Conservation (phyloP, 2,329 filamentous ascomycete species). For the Ophiostoma angusticollis region DNA sequence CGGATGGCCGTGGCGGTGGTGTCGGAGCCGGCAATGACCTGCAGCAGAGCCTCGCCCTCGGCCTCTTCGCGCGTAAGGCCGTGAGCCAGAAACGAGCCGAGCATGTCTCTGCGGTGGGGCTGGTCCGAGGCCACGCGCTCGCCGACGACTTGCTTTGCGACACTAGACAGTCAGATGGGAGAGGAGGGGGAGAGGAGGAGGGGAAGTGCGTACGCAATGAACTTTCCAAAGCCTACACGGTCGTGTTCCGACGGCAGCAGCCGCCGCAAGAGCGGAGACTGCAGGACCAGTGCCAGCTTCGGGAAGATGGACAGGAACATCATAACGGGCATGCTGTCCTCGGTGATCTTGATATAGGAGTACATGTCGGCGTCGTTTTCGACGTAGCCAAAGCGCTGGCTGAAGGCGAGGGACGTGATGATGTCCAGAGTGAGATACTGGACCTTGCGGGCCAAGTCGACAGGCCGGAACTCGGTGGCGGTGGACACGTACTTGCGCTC, state of each 20-base stretch:
- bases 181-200: background rate
- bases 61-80: slow-evolving; percentile 26
- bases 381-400: slow-evolving; percentile 34
- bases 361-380: slow-evolving; percentile 31
- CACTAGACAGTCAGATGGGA: background rate
- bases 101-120: slow-evolving; percentile 22
- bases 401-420: slow-evolving; percentile 38
- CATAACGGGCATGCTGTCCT: slow-evolving; percentile 24
- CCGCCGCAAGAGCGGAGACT: slow-evolving; percentile 27
- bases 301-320: slow-evolving; percentile 26
- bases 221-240: slow-evolving; percentile 26
- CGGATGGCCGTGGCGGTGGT: slow-evolving; percentile 20
- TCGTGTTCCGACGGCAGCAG: slow-evolving; percentile 29
- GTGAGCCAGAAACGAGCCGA: slow-evolving; percentile 28
- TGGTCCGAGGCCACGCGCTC: slow-evolving; percentile 9
- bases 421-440: slow-evolving; percentile 44
- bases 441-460: slow-evolving; percentile 33
- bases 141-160: slow-evolving; percentile 15
- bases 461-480: slow-evolving; percentile 15
- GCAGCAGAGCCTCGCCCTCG: slow-evolving; percentile 31
- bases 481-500: slow-evolving; percentile 26
- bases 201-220: slow-evolving; percentile 21
- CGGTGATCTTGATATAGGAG: slow-evolving; percentile 27
- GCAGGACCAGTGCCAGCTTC: slow-evolving; percentile 27
- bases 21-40: slow-evolving; percentile 23